These are phyloP conservation scores for Didymella pomorum DNA, from an alignment of 2,329 filamentous ascomycete species.

Conservation along the genomic window DNA sequence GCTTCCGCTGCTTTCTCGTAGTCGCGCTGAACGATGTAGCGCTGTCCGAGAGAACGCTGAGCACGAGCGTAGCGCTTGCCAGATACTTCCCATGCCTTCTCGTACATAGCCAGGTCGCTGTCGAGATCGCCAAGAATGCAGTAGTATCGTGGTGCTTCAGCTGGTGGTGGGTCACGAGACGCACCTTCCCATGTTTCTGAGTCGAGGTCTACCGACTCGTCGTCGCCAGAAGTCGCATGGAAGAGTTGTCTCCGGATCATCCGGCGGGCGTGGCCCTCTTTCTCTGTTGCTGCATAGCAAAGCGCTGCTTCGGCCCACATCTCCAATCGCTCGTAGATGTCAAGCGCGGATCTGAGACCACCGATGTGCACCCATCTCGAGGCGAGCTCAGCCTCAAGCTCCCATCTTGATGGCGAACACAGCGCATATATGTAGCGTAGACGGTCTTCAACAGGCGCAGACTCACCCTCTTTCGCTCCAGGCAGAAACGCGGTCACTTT, in stretches of 20 bases:
- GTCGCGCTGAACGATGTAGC: constrained; percentile 73
- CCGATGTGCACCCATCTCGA: constrained; percentile 91
- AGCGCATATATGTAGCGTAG: constrained; percentile 85
- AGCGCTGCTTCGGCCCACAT: constrained; percentile 96
- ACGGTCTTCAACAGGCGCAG: constrained; percentile 77
- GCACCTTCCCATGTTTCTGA: constrained; percentile 69
- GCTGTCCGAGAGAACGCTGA: constrained; percentile 83
- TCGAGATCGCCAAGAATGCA: constrained; percentile 95
- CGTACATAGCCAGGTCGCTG: constrained; percentile 75
- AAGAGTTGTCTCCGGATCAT: constrained; percentile 83
- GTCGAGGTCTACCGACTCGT: constrained; percentile 53
- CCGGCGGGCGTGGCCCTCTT: constrained; percentile 81
- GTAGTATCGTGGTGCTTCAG: constrained; percentile 85
- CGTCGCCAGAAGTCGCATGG: constrained; percentile 63
- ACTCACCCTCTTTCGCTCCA: constrained; percentile 75
- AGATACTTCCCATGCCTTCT: constrained; percentile 88
- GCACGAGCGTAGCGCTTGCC: constrained; percentile 82
- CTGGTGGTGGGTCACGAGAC: constrained; percentile 73
- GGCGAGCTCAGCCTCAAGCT: constrained; percentile 91
- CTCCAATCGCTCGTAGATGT: constrained; percentile 92
- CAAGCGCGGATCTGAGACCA: constrained; percentile 85
- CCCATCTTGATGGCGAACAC: constrained; percentile 87
- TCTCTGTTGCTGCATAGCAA: constrained; percentile 80
- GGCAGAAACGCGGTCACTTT: constrained; percentile 82
- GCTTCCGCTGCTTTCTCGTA: constrained; percentile 75